Conservation (phyloP, 495 filamentous ascomycete genomes). For the Entonaema liquescens region DNA sequence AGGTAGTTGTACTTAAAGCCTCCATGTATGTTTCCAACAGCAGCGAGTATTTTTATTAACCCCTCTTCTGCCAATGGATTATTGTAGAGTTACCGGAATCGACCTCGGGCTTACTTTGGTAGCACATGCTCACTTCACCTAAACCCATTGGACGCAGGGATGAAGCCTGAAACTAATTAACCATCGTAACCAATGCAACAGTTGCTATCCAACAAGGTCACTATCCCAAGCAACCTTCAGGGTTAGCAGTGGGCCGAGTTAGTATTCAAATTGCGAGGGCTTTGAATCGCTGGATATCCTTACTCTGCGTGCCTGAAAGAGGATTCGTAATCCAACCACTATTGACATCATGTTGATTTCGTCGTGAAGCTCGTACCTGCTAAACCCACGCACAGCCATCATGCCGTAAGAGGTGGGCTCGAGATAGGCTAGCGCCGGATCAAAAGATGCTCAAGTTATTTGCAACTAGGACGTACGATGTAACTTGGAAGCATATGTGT, state of each 20-base stretch:
- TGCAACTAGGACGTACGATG: constrained; percentile 15
- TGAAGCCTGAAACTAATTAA: constrained; percentile 9
- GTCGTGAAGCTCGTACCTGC: constrained; percentile 12
- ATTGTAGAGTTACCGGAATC: not conserved
- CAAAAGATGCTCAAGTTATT: constrained; percentile 4
- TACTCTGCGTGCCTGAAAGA: not conserved
- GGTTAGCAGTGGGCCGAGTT: not conserved
- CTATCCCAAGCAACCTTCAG: constrained; percentile 1
- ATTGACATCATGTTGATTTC: constrained; percentile 34
- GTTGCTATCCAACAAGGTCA: constrained; percentile 15
- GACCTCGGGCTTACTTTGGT: not conserved
- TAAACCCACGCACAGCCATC: not conserved
- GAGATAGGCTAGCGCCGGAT: constrained; percentile 24
- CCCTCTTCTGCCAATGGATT: not conserved
- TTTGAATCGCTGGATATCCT: not conserved
- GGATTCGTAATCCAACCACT: constrained; percentile 25
- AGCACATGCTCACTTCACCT: constrained; percentile 27
- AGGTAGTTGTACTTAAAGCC: not conserved
- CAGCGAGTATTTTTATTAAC: not conserved
- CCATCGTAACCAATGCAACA: not conserved
- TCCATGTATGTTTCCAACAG: not conserved
- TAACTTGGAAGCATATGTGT: constrained; percentile 19
- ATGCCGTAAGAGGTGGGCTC: not conserved
- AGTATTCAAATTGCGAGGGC: not conserved
- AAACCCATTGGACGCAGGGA: constrained; percentile 21